A percentile compares a stretch with the other conserved stretches of the same genome.
Evolutionary conservation across 2,329 filamentous ascomycete genomes (phyloP).

Genomic region (Pseudogymnoascus sp.): DNA sequence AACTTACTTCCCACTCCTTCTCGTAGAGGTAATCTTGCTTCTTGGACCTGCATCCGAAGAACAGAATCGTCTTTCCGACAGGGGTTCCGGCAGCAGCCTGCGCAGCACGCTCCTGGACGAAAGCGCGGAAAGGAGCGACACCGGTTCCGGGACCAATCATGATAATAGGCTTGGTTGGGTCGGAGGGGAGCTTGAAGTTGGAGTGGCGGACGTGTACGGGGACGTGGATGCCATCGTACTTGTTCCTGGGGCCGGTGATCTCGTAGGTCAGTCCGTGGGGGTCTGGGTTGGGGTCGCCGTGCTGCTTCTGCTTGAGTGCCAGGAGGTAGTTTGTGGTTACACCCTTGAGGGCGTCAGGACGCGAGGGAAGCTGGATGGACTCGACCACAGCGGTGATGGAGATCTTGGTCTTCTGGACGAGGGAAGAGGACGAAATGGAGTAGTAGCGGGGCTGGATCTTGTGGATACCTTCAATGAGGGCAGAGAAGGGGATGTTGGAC

Average conservation of each 20-base stretch:
- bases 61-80: conserved; percentile 81
- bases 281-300: conserved; percentile 73
- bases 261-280: conserved; percentile 80
- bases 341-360: conserved; percentile 73
- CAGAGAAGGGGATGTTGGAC: conserved; percentile 82
- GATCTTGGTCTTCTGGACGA: conserved; percentile 90
- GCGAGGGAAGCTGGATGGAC: conserved; percentile 67
- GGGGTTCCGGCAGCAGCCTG: conserved; percentile 70
- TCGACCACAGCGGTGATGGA: conserved; percentile 94
- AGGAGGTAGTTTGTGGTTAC: conserved; percentile 96
- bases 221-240: conserved; percentile 91
- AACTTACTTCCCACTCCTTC: conserved; percentile 82
- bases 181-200: conserved; percentile 97
- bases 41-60: conserved; percentile 86
- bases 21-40: conserved; percentile 90
- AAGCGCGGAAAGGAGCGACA: conserved; percentile 91
- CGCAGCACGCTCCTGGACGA: conserved; percentile 86
- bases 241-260: conserved; percentile 84
- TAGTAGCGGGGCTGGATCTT: conserved; percentile 98
- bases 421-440: conserved; percentile 94
- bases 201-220: conserved; percentile 95
- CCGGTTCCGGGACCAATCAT: conserved; percentile 95
- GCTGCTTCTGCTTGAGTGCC: conserved; percentile 93
- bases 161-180: conserved; percentile 87
- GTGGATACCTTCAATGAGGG: conserved; percentile 84